These are phyloP conservation scores for Pseudodiploospora longispora DNA, from an alignment of 2,329 filamentous ascomycete genomes.

Conservation along the genomic window DNA sequence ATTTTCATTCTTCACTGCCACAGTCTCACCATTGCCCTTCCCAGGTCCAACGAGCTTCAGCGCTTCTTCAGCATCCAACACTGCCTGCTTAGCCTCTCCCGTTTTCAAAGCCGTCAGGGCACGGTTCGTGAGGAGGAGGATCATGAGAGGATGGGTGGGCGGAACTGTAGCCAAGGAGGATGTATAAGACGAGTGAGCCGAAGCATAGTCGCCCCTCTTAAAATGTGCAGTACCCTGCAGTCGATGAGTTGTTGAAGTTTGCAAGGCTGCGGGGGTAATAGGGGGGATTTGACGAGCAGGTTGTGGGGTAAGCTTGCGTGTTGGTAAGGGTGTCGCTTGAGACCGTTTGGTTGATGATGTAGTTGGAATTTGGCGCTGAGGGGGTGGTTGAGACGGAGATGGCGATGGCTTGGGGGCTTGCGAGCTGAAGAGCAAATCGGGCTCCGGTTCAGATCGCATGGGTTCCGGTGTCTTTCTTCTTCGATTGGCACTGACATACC, in stretches of 20 bases:
- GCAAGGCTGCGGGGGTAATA: conserved; percentile 60
- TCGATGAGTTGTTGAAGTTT: conserved; percentile 70
- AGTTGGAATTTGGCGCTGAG: conserved; percentile 28
- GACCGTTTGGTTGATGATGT: conserved; percentile 24
- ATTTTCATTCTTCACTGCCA: conserved; percentile 55
- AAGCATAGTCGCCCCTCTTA: conserved; percentile 86
- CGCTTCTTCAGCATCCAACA: conserved; percentile 75
- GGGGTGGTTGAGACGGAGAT: conserved; percentile 27
- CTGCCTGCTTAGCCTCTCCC: conserved; percentile 80
- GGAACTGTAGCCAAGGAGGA: conserved; percentile 69
- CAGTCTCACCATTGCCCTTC: conserved; percentile 71
- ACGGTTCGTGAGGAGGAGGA: conserved; percentile 86
- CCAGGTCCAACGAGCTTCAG: conserved; percentile 70
- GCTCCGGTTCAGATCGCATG: conserved; percentile 33
- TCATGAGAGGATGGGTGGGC: conserved; percentile 68
- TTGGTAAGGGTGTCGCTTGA: conserved; percentile 21
- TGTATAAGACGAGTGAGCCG: conserved; percentile 76
- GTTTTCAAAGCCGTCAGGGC: conserved; percentile 86
- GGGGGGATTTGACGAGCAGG: conserved; percentile 55
- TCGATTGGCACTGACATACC: conserved; percentile 80
- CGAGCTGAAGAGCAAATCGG: conserved; percentile 56
- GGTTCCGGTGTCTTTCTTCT: conserved; percentile 56
- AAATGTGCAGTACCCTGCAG: conserved; percentile 79
- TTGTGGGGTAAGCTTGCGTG: conserved; percentile 35
- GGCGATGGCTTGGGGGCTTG: conserved; percentile 27